Percentiles rank a stretch among this genome's conserved stretches.
Evolutionary conservation across 2,329 filamentous ascomycete species (phyloP).

Genomic region (Verticillium dahliae): DNA sequence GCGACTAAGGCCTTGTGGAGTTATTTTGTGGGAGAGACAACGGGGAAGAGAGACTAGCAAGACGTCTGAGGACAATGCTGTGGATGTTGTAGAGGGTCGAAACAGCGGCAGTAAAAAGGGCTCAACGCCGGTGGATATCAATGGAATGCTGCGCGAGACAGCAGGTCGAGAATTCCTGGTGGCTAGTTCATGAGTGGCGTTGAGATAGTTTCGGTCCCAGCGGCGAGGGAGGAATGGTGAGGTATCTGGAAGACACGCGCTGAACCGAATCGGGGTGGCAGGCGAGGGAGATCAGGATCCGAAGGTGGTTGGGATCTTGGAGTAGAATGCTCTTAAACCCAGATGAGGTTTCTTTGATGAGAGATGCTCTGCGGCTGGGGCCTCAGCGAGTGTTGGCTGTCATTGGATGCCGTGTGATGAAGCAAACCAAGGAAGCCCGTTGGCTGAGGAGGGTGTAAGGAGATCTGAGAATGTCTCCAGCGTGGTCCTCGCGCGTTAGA

Average conservation of each 20-base stretch:
- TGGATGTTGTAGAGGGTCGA: not conserved
- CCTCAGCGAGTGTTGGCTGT: constrained; percentile 7
- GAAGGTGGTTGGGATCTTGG: not conserved
- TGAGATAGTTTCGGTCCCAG: not conserved
- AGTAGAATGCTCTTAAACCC: not conserved
- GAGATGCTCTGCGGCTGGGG: not conserved
- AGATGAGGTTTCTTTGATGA: not conserved
- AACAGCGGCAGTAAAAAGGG: not conserved
- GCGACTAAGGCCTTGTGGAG: not conserved
- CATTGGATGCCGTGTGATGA: constrained; percentile 6
- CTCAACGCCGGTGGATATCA: not conserved
- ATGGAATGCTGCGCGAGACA: not conserved
- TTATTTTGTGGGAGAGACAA: not conserved
- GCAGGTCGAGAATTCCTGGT: not conserved
- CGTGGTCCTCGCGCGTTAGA: not conserved
- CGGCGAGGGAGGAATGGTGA: not conserved
- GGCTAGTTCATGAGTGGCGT: not conserved
- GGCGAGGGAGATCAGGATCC: not conserved
- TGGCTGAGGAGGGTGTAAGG: too few species aligned
- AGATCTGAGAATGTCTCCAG: constrained; percentile 8
- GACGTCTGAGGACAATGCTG: not conserved
- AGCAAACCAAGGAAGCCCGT: constrained; percentile 7
- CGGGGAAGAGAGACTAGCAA: not conserved
- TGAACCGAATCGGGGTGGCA: not conserved
- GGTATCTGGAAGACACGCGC: not conserved